Evolutionary conservation across 2,329 filamentous ascomycete genomes (phyloP).

Genomic region (Venturia effusa): DNA sequence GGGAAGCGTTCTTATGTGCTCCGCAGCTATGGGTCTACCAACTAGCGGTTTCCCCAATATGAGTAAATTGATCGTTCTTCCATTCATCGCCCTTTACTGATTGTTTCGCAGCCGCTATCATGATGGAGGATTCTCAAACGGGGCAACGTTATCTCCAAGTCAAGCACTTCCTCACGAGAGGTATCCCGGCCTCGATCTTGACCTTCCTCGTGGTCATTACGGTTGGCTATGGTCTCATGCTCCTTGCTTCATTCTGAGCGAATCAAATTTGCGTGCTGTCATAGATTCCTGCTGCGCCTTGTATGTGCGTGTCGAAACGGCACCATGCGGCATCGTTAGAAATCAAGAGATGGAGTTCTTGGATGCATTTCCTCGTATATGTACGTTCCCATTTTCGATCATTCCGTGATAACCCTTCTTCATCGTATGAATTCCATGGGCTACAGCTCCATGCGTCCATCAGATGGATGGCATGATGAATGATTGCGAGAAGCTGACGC

Average conservation of each 20-base stretch:
- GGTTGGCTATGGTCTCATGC: slow-evolving; percentile 84
- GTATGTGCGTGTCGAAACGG: neutral
- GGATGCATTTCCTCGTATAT: neutral
- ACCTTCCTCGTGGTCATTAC: slow-evolving; percentile 75
- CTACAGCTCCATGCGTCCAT: too few species aligned
- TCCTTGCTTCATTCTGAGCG: slow-evolving; percentile 51
- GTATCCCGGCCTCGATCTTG: slow-evolving; percentile 75
- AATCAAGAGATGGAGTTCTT: neutral
- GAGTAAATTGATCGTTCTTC: slow-evolving; percentile 58
- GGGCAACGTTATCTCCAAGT: slow-evolving; percentile 87
- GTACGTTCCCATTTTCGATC: neutral
- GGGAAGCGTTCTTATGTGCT: slow-evolving; percentile 91
- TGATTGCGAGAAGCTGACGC: too few species aligned
- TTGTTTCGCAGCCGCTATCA: slow-evolving; percentile 65
- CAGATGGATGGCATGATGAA: too few species aligned
- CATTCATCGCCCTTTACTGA: slow-evolving; percentile 15
- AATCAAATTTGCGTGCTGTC: neutral
- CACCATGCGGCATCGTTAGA: neutral
- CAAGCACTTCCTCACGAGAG: slow-evolving; percentile 89
- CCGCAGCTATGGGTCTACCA: slow-evolving; percentile 91
- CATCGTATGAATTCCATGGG: too few species aligned
- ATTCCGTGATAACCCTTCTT: neutral
- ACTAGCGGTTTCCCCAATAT: slow-evolving; percentile 98
- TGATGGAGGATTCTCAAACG: slow-evolving; percentile 92
- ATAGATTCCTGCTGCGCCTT: neutral